Evolutionary conservation across 106 monocot genomes (phyloP).

Genomic region (Amphibolis antarctica): DNA sequence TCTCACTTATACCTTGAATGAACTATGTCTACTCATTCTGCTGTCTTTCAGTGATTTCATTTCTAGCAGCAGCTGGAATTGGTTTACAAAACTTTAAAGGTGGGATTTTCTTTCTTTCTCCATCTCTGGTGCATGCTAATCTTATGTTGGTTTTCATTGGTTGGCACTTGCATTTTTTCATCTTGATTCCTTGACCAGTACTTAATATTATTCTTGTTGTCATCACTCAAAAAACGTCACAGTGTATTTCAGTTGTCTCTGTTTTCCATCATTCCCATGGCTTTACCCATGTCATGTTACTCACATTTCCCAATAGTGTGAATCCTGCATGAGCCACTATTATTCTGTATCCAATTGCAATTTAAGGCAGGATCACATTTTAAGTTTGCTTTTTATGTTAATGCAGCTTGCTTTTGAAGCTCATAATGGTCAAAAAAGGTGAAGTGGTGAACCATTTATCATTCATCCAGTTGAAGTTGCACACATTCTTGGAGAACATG

Average conservation of each 20-base stretch:
- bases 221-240: too few relatives aligned
- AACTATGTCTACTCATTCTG: not conserved
- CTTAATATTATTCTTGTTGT: too few relatives aligned
- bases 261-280: too few relatives aligned
- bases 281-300: too few relatives aligned
- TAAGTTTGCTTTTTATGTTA: conserved; percentile 7
- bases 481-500: conserved; percentile 90
- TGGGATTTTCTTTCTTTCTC: conserved; percentile 11
- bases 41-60: conserved; percentile 51
- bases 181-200: too few relatives aligned
- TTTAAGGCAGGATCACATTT: not conserved
- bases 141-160: not conserved
- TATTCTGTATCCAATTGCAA: too few relatives aligned
- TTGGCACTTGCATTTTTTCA: too few relatives aligned
- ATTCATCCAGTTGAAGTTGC: conserved; percentile 99
- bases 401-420: conserved; percentile 95
- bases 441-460: conserved; percentile 97
- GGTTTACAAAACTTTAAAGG: conserved; percentile 82
- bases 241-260: too few relatives aligned
- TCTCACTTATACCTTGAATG: not conserved
- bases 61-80: conserved; percentile 85
- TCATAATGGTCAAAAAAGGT: conserved; percentile 81
- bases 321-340: not conserved
- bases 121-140: not conserved
- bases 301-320: too few relatives aligned